These are phyloP conservation scores for Malassezia globosa DNA, from an alignment of 1,284 basidiomycete species.

Conservation along the genomic window DNA sequence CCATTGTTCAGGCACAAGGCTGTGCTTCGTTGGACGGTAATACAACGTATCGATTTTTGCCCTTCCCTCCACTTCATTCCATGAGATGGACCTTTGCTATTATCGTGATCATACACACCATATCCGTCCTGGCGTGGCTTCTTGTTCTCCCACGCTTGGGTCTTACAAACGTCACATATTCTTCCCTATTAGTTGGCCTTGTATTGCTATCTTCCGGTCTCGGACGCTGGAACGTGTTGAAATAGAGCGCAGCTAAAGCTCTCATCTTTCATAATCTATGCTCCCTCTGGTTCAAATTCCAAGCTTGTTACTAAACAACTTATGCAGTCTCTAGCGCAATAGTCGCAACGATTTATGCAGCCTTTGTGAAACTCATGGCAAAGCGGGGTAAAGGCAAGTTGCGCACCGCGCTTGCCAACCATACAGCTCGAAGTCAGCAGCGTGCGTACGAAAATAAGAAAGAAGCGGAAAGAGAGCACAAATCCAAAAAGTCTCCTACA, in stretches of 20 bases:
- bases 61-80: constrained; percentile 21
- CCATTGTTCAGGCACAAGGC: constrained; percentile 32
- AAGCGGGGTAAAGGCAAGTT: constrained; percentile 14
- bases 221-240: constrained; percentile 30
- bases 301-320: too few species aligned
- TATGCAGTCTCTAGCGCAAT: too few species aligned
- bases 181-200: constrained; percentile 31
- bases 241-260: not conserved
- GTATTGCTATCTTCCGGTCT: constrained; percentile 28
- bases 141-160: constrained; percentile 28
- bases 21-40: constrained; percentile 15
- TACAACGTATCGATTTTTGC: constrained; percentile 20
- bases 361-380: too few species aligned
- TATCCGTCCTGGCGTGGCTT: constrained; percentile 31
- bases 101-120: constrained; percentile 28
- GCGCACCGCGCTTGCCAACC: constrained; percentile 14
- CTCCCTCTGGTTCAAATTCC: too few species aligned
- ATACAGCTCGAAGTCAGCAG: constrained; percentile 11
- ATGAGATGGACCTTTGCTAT: constrained; percentile 22
- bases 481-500: not conserved
- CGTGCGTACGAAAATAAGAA: constrained; percentile 30
- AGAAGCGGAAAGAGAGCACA: not conserved
- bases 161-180: constrained; percentile 33
- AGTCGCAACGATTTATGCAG: too few species aligned
- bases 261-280: constrained; percentile 6